Evolutionary conservation across 208 protist species (phyloP).

Genomic region (Wallacemonas sp.): DNA sequence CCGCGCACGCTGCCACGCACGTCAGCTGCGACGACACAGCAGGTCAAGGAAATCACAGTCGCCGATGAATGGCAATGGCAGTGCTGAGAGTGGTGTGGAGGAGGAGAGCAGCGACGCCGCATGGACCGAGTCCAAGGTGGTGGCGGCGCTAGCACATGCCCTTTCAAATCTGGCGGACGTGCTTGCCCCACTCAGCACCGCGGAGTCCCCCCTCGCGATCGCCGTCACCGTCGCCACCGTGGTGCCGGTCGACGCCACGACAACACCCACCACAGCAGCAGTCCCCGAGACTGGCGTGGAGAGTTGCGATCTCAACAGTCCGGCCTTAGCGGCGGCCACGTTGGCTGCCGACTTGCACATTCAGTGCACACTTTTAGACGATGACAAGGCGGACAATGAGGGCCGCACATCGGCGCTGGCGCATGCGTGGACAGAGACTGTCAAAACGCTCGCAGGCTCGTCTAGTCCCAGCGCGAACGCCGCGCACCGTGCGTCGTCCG

Average conservation of each 20-base stretch:
- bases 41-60: neutral
- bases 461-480: too few species aligned
- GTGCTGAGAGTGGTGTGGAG: neutral
- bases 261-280: neutral
- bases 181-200: neutral
- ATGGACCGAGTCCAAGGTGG: neutral
- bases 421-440: neutral
- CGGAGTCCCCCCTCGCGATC: neutral
- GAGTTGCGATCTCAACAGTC: too few species aligned
- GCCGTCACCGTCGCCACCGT: conserved; percentile 3
- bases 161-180: neutral
- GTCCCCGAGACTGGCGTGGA: too few species aligned
- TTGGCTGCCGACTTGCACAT: neutral
- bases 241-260: neutral
- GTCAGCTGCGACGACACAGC: neutral
- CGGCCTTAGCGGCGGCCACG: too few species aligned
- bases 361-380: neutral
- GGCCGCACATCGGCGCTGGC: neutral
- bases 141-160: neutral
- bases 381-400: neutral
- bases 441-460: neutral
- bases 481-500: neutral
- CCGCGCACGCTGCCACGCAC: neutral
- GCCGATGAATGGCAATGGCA: neutral
- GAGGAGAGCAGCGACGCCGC: neutral